Evolutionary conservation across 139 green algal genomes (phyloP).

Genomic region (Mychonastes homosphaera): DNA sequence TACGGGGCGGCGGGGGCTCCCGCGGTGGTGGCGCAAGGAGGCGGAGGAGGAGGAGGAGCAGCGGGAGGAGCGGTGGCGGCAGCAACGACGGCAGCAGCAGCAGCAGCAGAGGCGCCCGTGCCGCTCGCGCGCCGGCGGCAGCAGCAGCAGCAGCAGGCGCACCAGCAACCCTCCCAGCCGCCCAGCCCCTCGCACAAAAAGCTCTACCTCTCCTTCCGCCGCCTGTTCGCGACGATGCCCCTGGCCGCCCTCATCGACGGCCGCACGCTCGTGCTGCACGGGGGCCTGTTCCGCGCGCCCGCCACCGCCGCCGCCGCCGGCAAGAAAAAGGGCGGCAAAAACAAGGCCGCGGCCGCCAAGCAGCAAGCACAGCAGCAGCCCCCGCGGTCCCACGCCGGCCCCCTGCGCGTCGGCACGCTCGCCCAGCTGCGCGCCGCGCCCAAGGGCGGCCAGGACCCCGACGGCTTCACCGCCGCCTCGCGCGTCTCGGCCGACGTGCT

Average conservation of each 20-base stretch:
- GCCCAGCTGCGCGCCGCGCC: slow-evolving; percentile 49
- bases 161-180: too few relatives aligned
- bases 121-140: neutral
- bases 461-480: slow-evolving; percentile 44
- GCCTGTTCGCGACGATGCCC: slow-evolving; percentile 61
- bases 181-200: slow-evolving; percentile 1
- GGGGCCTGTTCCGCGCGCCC: slow-evolving; percentile 36
- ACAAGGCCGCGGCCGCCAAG: too few relatives aligned
- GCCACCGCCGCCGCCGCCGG: neutral
- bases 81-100: neutral
- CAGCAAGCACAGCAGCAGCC: neutral
- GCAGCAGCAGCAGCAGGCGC: slow-evolving; percentile 7
- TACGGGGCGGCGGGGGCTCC: slow-evolving; percentile 24
- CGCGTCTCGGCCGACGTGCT: slow-evolving; percentile 78
- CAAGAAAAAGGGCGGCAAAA: neutral
- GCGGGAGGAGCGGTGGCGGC: neutral
- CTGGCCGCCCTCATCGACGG: slow-evolving; percentile 55
- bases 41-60: neutral
- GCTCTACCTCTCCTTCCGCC: slow-evolving; percentile 36
- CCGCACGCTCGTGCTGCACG: slow-evolving; percentile 78
- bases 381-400: neutral
- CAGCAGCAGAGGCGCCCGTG: neutral
- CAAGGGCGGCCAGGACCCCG: slow-evolving; percentile 74
- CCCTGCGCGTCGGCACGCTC: slow-evolving; percentile 45
- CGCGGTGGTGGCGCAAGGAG: neutral